A percentile compares a stretch with the other conserved stretches of the same genome.
These are phyloP conservation scores for Gaeumannomyces tritici DNA, from an alignment of 2,329 filamentous ascomycete species.

Conservation along the genomic window DNA sequence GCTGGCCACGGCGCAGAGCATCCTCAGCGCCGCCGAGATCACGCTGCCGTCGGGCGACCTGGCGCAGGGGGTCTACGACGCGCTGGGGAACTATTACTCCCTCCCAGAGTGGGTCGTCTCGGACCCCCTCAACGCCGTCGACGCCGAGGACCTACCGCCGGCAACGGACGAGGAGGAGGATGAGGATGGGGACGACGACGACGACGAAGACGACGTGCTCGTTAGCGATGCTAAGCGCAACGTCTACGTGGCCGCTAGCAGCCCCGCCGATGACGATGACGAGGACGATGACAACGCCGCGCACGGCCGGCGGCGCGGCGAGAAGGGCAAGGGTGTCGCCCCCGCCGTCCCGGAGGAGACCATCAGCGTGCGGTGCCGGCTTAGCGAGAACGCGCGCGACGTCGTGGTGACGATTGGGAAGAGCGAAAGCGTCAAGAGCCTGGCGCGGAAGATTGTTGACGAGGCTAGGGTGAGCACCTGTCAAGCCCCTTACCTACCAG, in stretches of 20 bases:
- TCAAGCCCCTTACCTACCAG: not conserved
- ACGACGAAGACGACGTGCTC: constrained; percentile 5
- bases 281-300: constrained; percentile 6
- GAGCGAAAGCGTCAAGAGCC: constrained; percentile 51
- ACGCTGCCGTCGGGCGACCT: constrained; percentile 66
- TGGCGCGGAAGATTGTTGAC: constrained; percentile 54
- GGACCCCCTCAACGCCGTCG: constrained; percentile 50
- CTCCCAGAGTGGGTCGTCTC: constrained; percentile 59
- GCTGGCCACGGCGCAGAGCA: constrained; percentile 64
- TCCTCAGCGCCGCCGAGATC: constrained; percentile 69
- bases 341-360: constrained; percentile 33
- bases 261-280: not conserved
- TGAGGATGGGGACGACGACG: constrained; percentile 13
- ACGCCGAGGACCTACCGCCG: constrained; percentile 14
- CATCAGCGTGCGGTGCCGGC: constrained; percentile 48
- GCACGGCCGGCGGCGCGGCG: constrained; percentile 25
- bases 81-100: constrained; percentile 59
- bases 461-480: constrained; percentile 47
- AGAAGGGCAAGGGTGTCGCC: constrained; percentile 42
- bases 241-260: not conserved
- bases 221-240: not conserved
- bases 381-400: constrained; percentile 60
- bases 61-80: constrained; percentile 62
- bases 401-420: constrained; percentile 47
- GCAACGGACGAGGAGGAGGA: constrained; percentile 17